Evolutionary conservation across 1,139 yeast species (phyloP), one percentile per base, ranked within the genome.

Genomic region (Pichia sp.): DNA sequence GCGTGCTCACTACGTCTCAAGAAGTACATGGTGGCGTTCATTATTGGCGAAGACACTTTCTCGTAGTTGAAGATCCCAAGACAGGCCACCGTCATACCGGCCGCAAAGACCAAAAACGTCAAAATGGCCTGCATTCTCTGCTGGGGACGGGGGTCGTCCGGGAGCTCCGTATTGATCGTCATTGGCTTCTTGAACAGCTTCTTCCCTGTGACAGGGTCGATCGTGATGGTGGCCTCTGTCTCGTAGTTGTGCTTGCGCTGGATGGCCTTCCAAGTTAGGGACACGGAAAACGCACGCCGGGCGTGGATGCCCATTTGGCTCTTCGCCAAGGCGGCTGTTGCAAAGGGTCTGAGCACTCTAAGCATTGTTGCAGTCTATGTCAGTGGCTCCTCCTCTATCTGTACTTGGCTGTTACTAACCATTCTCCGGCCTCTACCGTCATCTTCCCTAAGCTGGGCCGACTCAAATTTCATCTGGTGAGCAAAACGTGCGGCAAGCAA

Each of bases 51-150:
- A 54, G 87, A 82, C 29, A 90, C 84, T 69, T 90, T 92, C 68
- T 93, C 98, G 72, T 92, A 92, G 74, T 93, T 90, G 78, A 92
- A 85, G 63, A 90, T 87, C 43, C 87, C 77, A 23, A 79, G 78
- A 62, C 92, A 78, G 6, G 93, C 76, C 7, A 81, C 73, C 8
- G 82, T 79, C 74, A 90, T 85, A 29, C 87, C 80, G 16, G 80
- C 69, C 36, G 83, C 80, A 68, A 90, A 90, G 1, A 76, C 75
- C 7, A 76, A 70, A 64, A 90, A 84, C 55, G 82, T 81, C 26
- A 45, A 38, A 30, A 52, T 31, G 13, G 51, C 19, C 34, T 53
- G 53, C 45, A 72, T 65, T 52, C 84, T 74, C 62, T 80, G 80
- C 57, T 71, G 73, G 55, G 76, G 77, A 59, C 76, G 73, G 54